A percentile compares a stretch with the other conserved stretches of the same genome.
Evolutionary conservation across 345 rosid species (phyloP).

Genomic region (Zanthoxylum bungeanum): DNA sequence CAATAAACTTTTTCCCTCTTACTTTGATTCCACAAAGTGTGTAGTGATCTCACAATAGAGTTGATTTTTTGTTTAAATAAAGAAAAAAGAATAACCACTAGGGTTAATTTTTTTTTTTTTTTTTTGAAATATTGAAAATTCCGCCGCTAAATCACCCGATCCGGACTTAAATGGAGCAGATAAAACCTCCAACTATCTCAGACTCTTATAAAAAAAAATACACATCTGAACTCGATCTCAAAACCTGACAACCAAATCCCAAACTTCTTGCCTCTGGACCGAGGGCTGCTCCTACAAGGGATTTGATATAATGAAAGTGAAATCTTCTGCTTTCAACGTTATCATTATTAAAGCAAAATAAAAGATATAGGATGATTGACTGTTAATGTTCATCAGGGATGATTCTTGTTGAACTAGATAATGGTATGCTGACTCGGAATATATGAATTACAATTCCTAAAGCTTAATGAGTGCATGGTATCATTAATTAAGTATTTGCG

Average conservation of each 20-base stretch:
- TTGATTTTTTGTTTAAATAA: background rate
- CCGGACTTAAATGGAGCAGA: no score
- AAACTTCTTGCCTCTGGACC: no score
- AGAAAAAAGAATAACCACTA: background rate
- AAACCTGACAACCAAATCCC: no score
- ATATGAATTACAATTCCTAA: background rate
- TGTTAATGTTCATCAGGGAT: background rate
- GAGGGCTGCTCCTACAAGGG: background rate
- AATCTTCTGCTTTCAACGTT: background rate
- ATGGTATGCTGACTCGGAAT: background rate
- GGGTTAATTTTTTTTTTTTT: no score
- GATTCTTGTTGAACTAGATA: background rate
- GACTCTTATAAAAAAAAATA: no score
- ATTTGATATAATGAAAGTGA: background rate
- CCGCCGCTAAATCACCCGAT: no score
- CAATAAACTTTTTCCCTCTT: no score
- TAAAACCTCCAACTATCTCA: no score
- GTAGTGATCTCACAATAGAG: background rate
- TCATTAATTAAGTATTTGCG: background rate
- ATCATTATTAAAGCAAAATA: background rate
- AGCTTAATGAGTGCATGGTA: background rate
- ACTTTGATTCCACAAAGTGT: background rate
- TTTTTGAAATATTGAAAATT: no score
- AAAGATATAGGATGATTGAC: background rate
- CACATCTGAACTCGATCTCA: no score